phyloP scores from a whole-genome alignment of 1,284 basidiomycete genomes.

The Chalciporus sp. region DNA sequence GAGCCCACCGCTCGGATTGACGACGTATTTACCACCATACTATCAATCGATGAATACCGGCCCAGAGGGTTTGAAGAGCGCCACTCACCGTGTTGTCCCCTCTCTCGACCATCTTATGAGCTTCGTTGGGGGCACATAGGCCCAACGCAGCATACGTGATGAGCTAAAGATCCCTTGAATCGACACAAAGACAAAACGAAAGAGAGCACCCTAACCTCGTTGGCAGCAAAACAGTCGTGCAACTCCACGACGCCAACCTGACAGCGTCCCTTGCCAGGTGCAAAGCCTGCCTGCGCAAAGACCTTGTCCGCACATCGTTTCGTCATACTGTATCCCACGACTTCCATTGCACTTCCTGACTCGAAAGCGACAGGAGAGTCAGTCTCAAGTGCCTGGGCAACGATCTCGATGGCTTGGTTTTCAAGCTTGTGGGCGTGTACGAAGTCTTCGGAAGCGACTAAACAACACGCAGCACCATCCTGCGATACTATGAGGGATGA shows the following conservation, averaged over 20 bases:
- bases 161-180: conserved; percentile 46
- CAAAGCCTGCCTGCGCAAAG: conserved; percentile 73
- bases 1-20: conserved; percentile 86
- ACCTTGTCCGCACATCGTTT: conserved; percentile 70
- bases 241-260: conserved; percentile 84
- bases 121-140: conserved; percentile 68
- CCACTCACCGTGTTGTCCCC: conserved; percentile 82
- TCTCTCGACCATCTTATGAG: conserved; percentile 74
- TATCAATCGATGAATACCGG: conserved; percentile 29
- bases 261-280: conserved; percentile 63
- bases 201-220: conserved; percentile 53
- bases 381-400: conserved; percentile 64
- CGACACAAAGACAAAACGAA: neutral
- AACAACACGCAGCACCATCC: conserved; percentile 77
- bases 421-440: conserved; percentile 74
- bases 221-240: conserved; percentile 84
- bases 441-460: conserved; percentile 82
- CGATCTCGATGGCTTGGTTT: conserved; percentile 86
- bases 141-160: conserved; percentile 85
- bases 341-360: conserved; percentile 69
- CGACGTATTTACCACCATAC: conserved; percentile 86
- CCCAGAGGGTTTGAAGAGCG: too few relatives aligned
- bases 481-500: conserved; percentile 28
- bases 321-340: conserved; percentile 77
- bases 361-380: conserved; percentile 68